phyloP scores from a whole-genome alignment of 352 stramenopile species.

The Elongisporangium prolatum region DNA sequence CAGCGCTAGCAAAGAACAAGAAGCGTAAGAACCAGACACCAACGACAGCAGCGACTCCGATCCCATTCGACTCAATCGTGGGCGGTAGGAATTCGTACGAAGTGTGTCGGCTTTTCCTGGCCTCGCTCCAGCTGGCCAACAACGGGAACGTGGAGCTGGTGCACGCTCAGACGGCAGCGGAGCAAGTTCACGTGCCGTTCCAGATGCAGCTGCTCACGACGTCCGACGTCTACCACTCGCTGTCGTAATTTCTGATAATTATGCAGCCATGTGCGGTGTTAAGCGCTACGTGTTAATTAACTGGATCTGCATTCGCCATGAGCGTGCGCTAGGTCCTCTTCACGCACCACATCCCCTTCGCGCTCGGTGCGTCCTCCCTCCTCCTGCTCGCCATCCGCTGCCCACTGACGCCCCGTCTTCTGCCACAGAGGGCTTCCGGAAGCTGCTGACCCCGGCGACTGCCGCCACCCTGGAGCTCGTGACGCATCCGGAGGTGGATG shows the following conservation, averaged over 20 bases:
- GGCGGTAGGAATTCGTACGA: constrained; percentile 58
- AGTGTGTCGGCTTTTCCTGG: constrained; percentile 88
- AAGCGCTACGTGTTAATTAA: neutral
- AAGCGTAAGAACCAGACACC: constrained; percentile 29
- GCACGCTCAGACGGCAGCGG: constrained; percentile 56
- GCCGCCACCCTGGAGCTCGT: constrained; percentile 19
- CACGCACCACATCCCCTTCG: constrained; percentile 65
- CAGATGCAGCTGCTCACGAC: constrained; percentile 66
- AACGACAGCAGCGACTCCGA: constrained; percentile 6
- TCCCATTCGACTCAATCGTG: constrained; percentile 60
- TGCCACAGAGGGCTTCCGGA: constrained; percentile 23
- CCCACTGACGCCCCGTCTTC: neutral
- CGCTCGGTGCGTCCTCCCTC: constrained; percentile 31
- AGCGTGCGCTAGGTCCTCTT: constrained; percentile 47
- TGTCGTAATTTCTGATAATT: constrained; percentile 18
- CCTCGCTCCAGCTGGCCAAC: constrained; percentile 89
- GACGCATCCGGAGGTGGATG: constrained; percentile 21
- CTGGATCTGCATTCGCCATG: neutral
- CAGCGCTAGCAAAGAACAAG: constrained; percentile 11
- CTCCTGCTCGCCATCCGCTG: neutral
- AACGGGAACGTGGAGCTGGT: constrained; percentile 83
- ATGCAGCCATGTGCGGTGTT: no score
- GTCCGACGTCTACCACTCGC: constrained; percentile 50
- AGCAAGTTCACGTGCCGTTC: constrained; percentile 57
- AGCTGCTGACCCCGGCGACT: constrained; percentile 12